Evolutionary conservation across 805 yeast genomes (phyloP).

Genomic region (Starmerella bacillaris): DNA sequence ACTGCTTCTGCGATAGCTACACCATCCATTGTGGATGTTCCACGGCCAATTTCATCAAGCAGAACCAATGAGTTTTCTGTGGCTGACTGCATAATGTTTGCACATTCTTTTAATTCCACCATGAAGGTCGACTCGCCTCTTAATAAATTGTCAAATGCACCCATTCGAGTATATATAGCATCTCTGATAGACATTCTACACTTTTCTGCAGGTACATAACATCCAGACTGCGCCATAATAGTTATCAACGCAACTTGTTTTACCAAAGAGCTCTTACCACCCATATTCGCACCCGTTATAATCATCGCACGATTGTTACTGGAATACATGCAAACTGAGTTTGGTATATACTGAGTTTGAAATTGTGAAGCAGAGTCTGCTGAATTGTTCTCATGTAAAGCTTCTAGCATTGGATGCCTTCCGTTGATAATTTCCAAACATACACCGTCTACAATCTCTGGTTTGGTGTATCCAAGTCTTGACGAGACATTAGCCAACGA

Average conservation of each 20-base stretch:
- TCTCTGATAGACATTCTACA: slow-evolving; percentile 54
- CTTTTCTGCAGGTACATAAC: slow-evolving; percentile 48
- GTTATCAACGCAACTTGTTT: slow-evolving; percentile 53
- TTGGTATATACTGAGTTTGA: slow-evolving; percentile 44
- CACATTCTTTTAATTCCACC: slow-evolving; percentile 56
- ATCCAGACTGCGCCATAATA: slow-evolving; percentile 62
- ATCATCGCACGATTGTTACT: slow-evolving; percentile 37
- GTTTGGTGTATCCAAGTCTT: slow-evolving; percentile 31
- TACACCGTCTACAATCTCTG: slow-evolving; percentile 31
- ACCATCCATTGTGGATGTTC: slow-evolving; percentile 62
- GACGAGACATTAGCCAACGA: slow-evolving; percentile 47
- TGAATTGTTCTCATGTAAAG: not conserved
- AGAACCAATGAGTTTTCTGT: slow-evolving; percentile 40
- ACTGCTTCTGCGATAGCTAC: slow-evolving; percentile 64
- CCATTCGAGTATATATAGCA: slow-evolving; percentile 40
- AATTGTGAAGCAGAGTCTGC: not conserved
- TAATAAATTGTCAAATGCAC: slow-evolving; percentile 63
- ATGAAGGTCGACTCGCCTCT: slow-evolving; percentile 68
- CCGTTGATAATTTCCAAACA: slow-evolving; percentile 37
- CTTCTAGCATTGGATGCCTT: slow-evolving; percentile 49
- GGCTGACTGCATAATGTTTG: slow-evolving; percentile 35
- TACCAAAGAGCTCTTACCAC: slow-evolving; percentile 67
- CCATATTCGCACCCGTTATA: slow-evolving; percentile 79
- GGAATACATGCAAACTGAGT: slow-evolving; percentile 36
- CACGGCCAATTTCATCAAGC: slow-evolving; percentile 63